These are phyloP conservation scores for Cutaneotrichosporon dermatis DNA, from an alignment of 1,284 basidiomycete species.

Conservation along the genomic window DNA sequence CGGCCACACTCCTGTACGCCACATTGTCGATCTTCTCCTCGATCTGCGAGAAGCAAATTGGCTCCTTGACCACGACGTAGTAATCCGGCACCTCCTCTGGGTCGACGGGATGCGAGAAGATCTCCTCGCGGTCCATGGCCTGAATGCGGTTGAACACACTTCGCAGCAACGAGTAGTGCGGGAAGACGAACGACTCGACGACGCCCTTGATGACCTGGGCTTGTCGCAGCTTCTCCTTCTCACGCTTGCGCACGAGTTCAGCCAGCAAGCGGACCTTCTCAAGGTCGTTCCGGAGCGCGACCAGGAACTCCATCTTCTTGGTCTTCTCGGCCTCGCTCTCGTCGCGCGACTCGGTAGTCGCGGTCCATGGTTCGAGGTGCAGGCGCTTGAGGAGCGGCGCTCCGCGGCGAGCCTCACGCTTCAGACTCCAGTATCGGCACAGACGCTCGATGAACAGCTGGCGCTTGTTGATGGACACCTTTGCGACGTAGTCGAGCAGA, in stretches of 20 bases:
- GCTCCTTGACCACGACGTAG: conserved; percentile 74
- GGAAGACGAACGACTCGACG: conserved; percentile 63
- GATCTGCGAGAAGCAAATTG: conserved; percentile 89
- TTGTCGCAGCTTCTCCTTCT: conserved; percentile 74
- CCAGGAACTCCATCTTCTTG: conserved; percentile 77
- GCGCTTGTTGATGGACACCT: conserved; percentile 71
- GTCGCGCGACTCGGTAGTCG: conserved; percentile 60
- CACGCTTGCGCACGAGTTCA: conserved; percentile 71
- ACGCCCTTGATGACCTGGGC: conserved; percentile 66
- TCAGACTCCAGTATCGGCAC: conserved; percentile 94
- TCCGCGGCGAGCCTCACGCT: conserved; percentile 85
- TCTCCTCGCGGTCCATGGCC: conserved; percentile 66
- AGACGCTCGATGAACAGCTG: conserved; percentile 69
- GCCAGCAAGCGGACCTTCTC: conserved; percentile 68
- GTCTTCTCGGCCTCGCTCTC: conserved; percentile 78
- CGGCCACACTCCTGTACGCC: conserved; percentile 67
- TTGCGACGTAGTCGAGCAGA: conserved; percentile 71
- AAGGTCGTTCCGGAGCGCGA: conserved; percentile 69
- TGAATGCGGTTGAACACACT: conserved; percentile 65
- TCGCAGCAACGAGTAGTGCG: conserved; percentile 61
- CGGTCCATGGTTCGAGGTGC: conserved; percentile 97
- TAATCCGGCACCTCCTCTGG: conserved; percentile 83
- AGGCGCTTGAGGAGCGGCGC: conserved; percentile 89
- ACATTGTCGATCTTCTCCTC: conserved; percentile 71
- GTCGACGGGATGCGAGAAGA: conserved; percentile 79